Base-by-base conservation (phyloP, 2,329 filamentous ascomycete species). In the Colletotrichum higginsianum region DNA sequence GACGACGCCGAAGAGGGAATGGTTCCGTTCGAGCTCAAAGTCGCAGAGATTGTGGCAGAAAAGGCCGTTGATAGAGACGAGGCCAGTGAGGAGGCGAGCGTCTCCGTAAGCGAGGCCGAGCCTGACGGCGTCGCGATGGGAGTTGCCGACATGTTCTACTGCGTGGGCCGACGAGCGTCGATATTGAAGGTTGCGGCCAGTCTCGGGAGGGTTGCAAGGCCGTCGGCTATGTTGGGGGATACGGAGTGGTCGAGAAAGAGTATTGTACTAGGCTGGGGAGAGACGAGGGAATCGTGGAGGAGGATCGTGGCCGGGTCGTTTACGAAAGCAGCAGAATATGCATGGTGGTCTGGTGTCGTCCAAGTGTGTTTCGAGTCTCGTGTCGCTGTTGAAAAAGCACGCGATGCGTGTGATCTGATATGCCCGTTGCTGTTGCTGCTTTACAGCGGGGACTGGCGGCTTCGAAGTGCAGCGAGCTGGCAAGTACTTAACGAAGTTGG, bases 51-150 rank as follows among this genome's bases (percentile, higher is more conserved):
- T 21, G 66, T 60, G 15, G 40, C 50, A 8, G 61, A 65, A 18
- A 68, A 18, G 21, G 60, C 61, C 3, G 53, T 60, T n/a, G 71
- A 71, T 8, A 73, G 58, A 5, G 63, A 55, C 3, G 68, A 60
- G 7, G 72, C 57, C n/a, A 67, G 23, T 3, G 68, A 68, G 4
- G 79, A 80, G 55, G 79, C 78, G 60, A 74, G 74, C 30, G 67
- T 66, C 4, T 26, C 64, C 40, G 69, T 60, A n/a, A 42, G 21
- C 3, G 71, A 74, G 18, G 75, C 78, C 7, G 63, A 67, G 49
- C 40, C 49, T 18, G 46, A 78, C 16, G 63, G 70, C 11, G 64
- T 50, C 23, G 67, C 50, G 11, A 61, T 71, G 40, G 69, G 53
- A 44, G 53, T 69, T 38, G 65, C 46, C 58, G 69, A 72, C 69